Base-by-base conservation (phyloP, 495 filamentous ascomycete genomes). In the Penicillium robsamsonii region DNA sequence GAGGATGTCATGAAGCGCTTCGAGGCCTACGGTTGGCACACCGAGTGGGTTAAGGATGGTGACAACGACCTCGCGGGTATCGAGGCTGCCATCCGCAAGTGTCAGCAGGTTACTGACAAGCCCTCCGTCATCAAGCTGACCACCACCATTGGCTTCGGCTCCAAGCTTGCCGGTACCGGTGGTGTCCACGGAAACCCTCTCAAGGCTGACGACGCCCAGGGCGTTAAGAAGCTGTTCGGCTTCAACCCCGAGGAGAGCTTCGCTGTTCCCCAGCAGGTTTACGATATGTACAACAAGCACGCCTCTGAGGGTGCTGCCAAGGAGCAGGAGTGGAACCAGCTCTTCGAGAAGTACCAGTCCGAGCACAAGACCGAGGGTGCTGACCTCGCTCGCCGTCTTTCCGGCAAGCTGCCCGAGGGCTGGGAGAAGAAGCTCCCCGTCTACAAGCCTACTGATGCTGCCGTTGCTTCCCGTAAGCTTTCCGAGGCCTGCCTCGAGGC, bases 131-230 rank as follows among this genome's bases (percentile, higher is more conserved):
- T 99, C 81, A 92, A 94, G 80, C 86, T 99, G 56, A 94, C 87
- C 62, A 99, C 94, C 67, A 99, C 89, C 72, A 99, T 99, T 69
- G 94, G 94, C 70, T 99, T 88, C 79, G 94, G 94, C 62, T 99
- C 94, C 64, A 84, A 89, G 80, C 82, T 93, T 50, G 83, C 93
- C 77, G 95, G 95, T 66, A 97, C 95, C 64, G 86, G 88, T 68
- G 90, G 89, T 70, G 94, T 99, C 56, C 94, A 99, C 82, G 94
- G 94, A 60, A 90, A 91, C 71, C 87, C 94, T 54, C 84, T 99
- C 44, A 97, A 97, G 82, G 81, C 84, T 54, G 93, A 96, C 64
- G 94, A 99, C 72, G 87, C 88, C 74, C 84, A 91, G 82, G 79
- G 87, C 69, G 85, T 97, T 70, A 99, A 99, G 87, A 61, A 77